Evolutionary conservation across 2,329 filamentous ascomycete species (phyloP).

Genomic region (Ophiostoma ulmi): DNA sequence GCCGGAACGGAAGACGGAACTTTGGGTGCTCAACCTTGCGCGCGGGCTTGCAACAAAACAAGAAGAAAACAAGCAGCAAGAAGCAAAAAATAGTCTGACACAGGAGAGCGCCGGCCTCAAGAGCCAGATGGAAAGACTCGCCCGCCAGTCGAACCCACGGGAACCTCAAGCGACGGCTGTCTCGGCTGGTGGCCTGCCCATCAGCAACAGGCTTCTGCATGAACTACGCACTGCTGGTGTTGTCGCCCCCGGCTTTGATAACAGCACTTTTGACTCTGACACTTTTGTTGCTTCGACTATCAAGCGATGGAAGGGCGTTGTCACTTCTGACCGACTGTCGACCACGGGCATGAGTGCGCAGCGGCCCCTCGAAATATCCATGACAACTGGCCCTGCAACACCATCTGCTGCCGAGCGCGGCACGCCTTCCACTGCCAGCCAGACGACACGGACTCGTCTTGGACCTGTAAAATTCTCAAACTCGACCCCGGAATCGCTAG

Average conservation of each 20-base stretch:
- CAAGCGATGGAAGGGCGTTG: conserved; percentile 57
- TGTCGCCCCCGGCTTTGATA: conserved; percentile 41
- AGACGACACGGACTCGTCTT: background rate
- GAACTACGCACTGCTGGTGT: conserved; percentile 36
- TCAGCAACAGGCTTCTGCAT: conserved; percentile 46
- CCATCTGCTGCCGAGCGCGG: background rate
- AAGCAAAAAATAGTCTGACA: conserved; percentile 46
- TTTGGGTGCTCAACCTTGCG: conserved; percentile 59
- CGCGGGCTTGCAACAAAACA: conserved; percentile 54
- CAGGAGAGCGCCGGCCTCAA: conserved; percentile 56
- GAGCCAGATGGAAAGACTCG: conserved; percentile 55
- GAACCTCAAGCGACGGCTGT: conserved; percentile 52
- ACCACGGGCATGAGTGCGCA: conserved; percentile 48
- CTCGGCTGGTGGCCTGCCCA: conserved; percentile 44
- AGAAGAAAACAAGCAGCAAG: conserved; percentile 50
- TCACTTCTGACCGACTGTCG: conserved; percentile 46
- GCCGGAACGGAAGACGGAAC: conserved; percentile 49
- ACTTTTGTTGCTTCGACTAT: conserved; percentile 52
- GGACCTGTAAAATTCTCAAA: background rate
- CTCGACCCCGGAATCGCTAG: conserved; percentile 3
- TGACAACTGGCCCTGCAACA: background rate
- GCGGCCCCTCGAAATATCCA: conserved; percentile 40
- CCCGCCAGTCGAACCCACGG: conserved; percentile 53
- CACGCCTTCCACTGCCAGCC: background rate
- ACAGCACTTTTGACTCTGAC: conserved; percentile 49